Conservation (phyloP, 495 filamentous ascomycete genomes). For the Hypoxylon fragiforme region DNA sequence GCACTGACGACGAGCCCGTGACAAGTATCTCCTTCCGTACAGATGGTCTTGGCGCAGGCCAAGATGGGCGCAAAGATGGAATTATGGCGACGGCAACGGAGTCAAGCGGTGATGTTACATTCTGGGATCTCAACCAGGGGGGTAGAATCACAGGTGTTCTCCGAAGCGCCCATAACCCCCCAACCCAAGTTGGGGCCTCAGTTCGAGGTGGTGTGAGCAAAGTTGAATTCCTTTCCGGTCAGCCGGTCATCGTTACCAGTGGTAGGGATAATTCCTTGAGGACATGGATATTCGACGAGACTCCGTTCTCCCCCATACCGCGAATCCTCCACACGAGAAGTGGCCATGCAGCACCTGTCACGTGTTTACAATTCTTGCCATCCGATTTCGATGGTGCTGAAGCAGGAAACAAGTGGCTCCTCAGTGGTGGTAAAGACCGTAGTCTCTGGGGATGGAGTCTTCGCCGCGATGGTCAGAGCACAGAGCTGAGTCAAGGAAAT, state of each 20-base stretch:
- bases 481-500: constrained; percentile 88
- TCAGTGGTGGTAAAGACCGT: constrained; percentile 83
- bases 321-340: constrained; percentile 79
- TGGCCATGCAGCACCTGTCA: constrained; percentile 86
- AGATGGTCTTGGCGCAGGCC: constrained; percentile 86
- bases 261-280: constrained; percentile 92
- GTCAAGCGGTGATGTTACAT: constrained; percentile 79
- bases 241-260: constrained; percentile 85
- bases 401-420: constrained; percentile 86
- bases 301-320: constrained; percentile 80
- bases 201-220: constrained; percentile 68
- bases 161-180: constrained; percentile 80
- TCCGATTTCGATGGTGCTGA: constrained; percentile 87
- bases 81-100: constrained; percentile 82
- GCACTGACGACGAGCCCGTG: constrained; percentile 59
- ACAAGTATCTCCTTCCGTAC: constrained; percentile 88
- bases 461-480: constrained; percentile 89
- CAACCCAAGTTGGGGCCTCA: constrained; percentile 48
- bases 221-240: constrained; percentile 87
- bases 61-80: constrained; percentile 77
- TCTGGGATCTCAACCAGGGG: constrained; percentile 93
- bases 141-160: constrained; percentile 80
- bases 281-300: constrained; percentile 92
- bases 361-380: constrained; percentile 77
- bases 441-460: constrained; percentile 96